Evolutionary conservation across 2,329 filamentous ascomycete genomes (phyloP).

Genomic region (Pestalotiopsis sp.): DNA sequence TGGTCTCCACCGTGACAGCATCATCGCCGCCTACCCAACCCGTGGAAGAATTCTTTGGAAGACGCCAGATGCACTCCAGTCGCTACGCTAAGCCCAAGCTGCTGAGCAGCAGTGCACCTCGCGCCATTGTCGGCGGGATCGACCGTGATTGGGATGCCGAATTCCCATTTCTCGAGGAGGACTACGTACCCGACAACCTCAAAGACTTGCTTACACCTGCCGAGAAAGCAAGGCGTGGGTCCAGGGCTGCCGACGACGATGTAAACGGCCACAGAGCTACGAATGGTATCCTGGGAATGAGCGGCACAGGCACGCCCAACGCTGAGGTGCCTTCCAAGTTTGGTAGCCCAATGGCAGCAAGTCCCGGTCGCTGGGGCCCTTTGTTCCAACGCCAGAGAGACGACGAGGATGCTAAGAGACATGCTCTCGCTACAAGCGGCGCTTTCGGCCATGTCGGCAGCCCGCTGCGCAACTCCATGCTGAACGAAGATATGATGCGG

Average conservation of each 20-base stretch:
- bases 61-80: conserved; percentile 71
- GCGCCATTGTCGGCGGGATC: conserved; percentile 48
- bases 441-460: conserved; percentile 67
- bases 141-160: conserved; percentile 65
- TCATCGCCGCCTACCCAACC: conserved; percentile 32
- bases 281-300: conserved; percentile 36
- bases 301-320: conserved; percentile 38
- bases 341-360: conserved; percentile 59
- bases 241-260: conserved; percentile 56
- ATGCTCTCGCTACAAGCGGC: conserved; percentile 43
- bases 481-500: conserved; percentile 53
- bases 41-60: conserved; percentile 62
- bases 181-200: conserved; percentile 75
- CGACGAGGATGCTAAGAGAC: conserved; percentile 52
- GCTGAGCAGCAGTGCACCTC: conserved; percentile 69
- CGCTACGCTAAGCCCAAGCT: conserved; percentile 66
- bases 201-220: conserved; percentile 67
- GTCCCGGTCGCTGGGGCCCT: conserved; percentile 62
- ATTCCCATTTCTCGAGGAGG: conserved; percentile 80
- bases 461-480: conserved; percentile 62
- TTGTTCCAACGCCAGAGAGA: conserved; percentile 61
- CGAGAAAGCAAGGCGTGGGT: conserved; percentile 66
- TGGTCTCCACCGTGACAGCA: conserved; percentile 46
- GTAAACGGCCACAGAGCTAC: conserved; percentile 30
- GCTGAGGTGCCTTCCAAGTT: conserved; percentile 54